A percentile compares a stretch with the other conserved stretches of the same genome.
These are phyloP conservation scores for Amoebophrya sp. DNA, from an alignment of 169 alveolate genomes.

Conservation along the genomic window DNA sequence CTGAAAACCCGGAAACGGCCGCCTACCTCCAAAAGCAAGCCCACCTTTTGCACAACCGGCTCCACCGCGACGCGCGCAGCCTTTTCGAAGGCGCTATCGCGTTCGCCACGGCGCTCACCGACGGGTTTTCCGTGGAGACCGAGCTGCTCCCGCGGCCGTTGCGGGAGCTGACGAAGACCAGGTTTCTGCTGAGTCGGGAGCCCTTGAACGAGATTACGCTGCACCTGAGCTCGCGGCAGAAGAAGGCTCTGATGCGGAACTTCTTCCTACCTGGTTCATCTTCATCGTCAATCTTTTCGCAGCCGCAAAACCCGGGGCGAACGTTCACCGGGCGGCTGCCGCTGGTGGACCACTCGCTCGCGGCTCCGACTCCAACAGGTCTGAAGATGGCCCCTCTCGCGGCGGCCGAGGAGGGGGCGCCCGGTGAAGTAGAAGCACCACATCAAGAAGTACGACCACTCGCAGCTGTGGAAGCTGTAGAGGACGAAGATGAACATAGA, in stretches of 20 bases:
- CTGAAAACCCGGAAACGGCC: too few relatives aligned
- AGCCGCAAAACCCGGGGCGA: neutral
- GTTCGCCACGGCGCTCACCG: neutral
- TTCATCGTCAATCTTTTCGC: too few relatives aligned
- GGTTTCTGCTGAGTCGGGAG: neutral
- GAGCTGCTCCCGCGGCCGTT: neutral
- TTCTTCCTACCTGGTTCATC: too few relatives aligned
- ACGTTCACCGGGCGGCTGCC: neutral
- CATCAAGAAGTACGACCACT: too few relatives aligned
- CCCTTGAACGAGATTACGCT: neutral
- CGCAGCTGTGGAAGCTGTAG: too few relatives aligned
- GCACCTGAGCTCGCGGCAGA: neutral
- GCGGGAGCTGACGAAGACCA: neutral
- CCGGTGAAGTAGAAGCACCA: too few relatives aligned
- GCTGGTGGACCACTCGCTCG: neutral
- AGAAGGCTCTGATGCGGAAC: neutral
- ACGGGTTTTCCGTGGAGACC: neutral
- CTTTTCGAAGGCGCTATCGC: neutral
- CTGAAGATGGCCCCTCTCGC: too few relatives aligned
- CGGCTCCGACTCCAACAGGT: too few relatives aligned
- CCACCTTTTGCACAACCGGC: too few relatives aligned
- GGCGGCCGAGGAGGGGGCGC: too few relatives aligned
- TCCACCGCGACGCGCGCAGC: neutral
- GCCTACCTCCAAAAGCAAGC: too few relatives aligned
- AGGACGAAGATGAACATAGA: too few relatives aligned